Evolutionary conservation across 208 protist genomes (phyloP).

Genomic region (Trypanosoma brucei): DNA sequence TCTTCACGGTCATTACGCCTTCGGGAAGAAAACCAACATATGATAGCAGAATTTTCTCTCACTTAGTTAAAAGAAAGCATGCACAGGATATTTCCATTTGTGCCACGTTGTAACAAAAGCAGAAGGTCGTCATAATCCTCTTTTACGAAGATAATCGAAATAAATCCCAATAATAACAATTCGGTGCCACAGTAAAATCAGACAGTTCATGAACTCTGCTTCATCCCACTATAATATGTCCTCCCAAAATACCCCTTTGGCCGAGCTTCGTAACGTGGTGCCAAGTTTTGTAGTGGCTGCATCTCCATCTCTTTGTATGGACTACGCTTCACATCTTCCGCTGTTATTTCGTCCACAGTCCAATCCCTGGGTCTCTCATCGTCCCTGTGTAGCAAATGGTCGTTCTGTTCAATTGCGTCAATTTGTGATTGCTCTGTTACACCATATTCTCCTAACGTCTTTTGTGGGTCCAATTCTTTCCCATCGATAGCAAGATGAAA

Average conservation of each 20-base stretch:
- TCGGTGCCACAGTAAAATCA: not conserved
- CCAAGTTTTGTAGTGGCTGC: conserved; percentile 60
- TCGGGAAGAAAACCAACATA: conserved; percentile 1
- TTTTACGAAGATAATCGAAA: too few relatives aligned
- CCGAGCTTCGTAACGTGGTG: conserved; percentile 77
- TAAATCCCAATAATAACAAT: too few relatives aligned
- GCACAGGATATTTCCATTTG: conserved; percentile 1
- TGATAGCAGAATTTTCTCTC: too few relatives aligned
- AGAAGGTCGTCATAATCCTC: too few relatives aligned
- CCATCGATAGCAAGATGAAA: conserved; percentile 72
- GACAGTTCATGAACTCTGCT: conserved; percentile 36
- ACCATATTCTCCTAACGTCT: conserved; percentile 42
- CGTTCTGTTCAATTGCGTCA: conserved; percentile 68
- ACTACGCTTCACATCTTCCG: conserved; percentile 35
- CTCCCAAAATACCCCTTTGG: conserved; percentile 65
- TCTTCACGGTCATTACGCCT: conserved; percentile 9
- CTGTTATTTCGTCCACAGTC: conserved; percentile 81
- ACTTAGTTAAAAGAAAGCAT: conserved; percentile 14
- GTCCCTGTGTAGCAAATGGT: conserved; percentile 61
- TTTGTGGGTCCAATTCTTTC: conserved; percentile 52
- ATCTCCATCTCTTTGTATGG: conserved; percentile 88
- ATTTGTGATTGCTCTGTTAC: conserved; percentile 65
- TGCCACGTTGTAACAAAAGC: not conserved
- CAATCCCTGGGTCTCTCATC: conserved; percentile 62
- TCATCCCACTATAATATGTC: conserved; percentile 85